Percentiles rank a stretch among this genome's conserved stretches.
These are phyloP conservation scores for Radiomyces spectabilis DNA, from an alignment of 192 early-diverging fungal species.

Conservation along the genomic window DNA sequence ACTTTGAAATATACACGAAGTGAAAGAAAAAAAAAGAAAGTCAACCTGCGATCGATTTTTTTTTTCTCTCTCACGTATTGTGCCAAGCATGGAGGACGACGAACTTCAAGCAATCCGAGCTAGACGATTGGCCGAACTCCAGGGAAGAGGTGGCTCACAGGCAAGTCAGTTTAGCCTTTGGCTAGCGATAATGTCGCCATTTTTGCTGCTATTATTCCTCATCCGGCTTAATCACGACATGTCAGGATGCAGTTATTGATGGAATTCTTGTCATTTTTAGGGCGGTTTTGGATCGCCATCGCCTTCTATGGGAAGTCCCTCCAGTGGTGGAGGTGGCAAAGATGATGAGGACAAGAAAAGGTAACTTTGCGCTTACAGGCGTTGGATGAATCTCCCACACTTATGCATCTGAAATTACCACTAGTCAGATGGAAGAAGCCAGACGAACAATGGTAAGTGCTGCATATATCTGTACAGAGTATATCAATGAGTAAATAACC, in stretches of 20 bases:
- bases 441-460: conserved; percentile 68
- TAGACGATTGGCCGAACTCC: conserved; percentile 56
- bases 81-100: conserved; percentile 59
- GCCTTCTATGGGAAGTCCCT: too few species aligned
- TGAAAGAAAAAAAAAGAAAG: not conserved
- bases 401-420: too few species aligned
- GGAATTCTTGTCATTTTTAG: too few species aligned
- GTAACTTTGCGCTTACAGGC: conserved; percentile 32
- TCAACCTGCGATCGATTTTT: not conserved
- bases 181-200: too few species aligned
- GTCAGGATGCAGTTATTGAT: too few species aligned
- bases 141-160: conserved; percentile 27
- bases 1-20: too few species aligned
- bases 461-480: too few species aligned
- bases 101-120: conserved; percentile 73
- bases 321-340: conserved; percentile 31
- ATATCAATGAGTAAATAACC: too few species aligned
- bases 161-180: conserved; percentile 15
- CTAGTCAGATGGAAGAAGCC: conserved; percentile 81
- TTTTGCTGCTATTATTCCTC: too few species aligned
- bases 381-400: too few species aligned
- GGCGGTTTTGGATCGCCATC: too few species aligned
- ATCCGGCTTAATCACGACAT: too few species aligned
- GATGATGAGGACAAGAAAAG: conserved; percentile 68
- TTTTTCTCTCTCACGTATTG: not conserved